Evolutionary conservation across 257 asterid species (phyloP).

Genomic region (Euphrasia confusa): DNA sequence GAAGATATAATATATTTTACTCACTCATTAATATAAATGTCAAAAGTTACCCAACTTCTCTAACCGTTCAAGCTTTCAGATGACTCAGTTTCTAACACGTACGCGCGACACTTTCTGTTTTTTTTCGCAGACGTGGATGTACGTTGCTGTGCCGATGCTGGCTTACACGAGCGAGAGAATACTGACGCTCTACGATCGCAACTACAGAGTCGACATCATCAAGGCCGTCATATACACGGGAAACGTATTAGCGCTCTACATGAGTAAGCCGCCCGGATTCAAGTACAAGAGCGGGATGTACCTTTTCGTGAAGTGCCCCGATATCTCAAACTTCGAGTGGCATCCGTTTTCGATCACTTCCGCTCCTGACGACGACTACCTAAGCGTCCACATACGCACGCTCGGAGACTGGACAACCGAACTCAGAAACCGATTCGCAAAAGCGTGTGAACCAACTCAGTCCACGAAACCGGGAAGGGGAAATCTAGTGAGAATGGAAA

Average conservation of each 20-base stretch:
- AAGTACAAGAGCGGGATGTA: constrained; percentile 96
- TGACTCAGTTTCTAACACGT: too few relatives aligned
- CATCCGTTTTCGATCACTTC: constrained; percentile 97
- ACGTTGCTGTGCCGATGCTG: constrained; percentile 56
- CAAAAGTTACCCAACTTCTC: too few relatives aligned
- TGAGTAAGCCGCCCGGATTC: constrained; percentile 80
- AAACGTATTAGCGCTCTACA: constrained; percentile 74
- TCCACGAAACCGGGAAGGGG: constrained; percentile 40
- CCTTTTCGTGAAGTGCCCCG: constrained; percentile 81
- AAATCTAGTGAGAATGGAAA: constrained; percentile 64
- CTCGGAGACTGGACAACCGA: constrained; percentile 93
- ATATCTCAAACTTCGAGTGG: constrained; percentile 79
- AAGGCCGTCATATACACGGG: constrained; percentile 89
- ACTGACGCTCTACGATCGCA: constrained; percentile 53
- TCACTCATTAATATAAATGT: too few relatives aligned
- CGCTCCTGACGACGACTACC: constrained; percentile 79
- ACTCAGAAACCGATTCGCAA: constrained; percentile 53
- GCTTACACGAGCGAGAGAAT: constrained; percentile 60
- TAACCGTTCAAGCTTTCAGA: too few relatives aligned
- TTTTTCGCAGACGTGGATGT: constrained; percentile 82
- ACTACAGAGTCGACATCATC: constrained; percentile 45
- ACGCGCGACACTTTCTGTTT: background rate
- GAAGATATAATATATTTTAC: too few relatives aligned
- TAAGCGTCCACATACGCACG: constrained; percentile 81
- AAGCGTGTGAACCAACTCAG: constrained; percentile 61